A percentile compares a stretch with the other conserved stretches of the same genome.
Evolutionary conservation across 1,284 basidiomycete species (phyloP).

Genomic region (Coniophora puteana): DNA sequence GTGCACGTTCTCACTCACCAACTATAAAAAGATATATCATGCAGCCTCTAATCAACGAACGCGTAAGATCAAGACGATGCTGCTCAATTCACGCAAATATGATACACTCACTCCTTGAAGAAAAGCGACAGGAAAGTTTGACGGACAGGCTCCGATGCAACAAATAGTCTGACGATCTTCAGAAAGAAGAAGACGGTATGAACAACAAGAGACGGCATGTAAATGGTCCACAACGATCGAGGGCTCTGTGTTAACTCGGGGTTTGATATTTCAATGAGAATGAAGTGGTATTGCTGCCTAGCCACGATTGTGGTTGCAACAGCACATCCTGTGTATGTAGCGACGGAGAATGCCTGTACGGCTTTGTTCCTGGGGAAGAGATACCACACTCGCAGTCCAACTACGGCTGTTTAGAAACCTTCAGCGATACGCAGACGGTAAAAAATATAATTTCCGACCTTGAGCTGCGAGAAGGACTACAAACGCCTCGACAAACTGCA

Average conservation of each 20-base stretch:
- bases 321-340: conserved; percentile 1
- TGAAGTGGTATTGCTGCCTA: not conserved
- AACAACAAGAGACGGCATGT: conserved; percentile 12
- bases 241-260: not conserved
- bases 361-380: conserved; percentile 6
- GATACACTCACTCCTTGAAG: no score
- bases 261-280: not conserved
- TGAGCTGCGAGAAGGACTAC: not conserved
- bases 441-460: not conserved
- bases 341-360: conserved; percentile 4
- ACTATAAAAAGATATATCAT: no score
- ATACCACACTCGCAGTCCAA: conserved; percentile 12
- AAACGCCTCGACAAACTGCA: not conserved
- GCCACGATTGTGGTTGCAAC: not conserved
- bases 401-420: conserved; percentile 4
- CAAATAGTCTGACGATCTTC: no score
- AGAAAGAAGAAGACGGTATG: conserved; percentile 18
- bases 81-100: no score
- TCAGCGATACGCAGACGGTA: not conserved
- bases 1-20: no score
- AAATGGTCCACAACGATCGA: conserved; percentile 9
- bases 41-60: no score
- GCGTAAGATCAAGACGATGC: no score
- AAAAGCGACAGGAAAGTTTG: no score
- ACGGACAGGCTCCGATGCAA: no score